Evolutionary conservation across 148 eudicot species (phyloP).

Genomic region (Euryodendron excelsum): DNA sequence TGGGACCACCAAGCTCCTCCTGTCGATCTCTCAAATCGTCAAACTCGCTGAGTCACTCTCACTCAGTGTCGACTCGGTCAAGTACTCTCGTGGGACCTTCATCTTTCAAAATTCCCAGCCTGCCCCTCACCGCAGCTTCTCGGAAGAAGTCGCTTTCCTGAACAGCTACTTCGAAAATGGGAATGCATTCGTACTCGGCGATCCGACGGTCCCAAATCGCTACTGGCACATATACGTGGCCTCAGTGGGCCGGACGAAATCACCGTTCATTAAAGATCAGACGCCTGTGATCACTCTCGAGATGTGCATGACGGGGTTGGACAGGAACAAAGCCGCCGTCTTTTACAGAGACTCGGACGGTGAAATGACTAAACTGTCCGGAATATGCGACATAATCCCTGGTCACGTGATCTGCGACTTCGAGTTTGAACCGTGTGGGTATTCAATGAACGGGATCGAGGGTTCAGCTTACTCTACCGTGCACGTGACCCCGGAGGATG

Average conservation of each 20-base stretch:
- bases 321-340: slow-evolving; percentile 32
- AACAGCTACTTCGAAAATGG: slow-evolving; percentile 43
- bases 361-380: slow-evolving; percentile 47
- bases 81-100: slow-evolving; percentile 64
- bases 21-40: slow-evolving; percentile 47
- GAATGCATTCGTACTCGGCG: slow-evolving; percentile 45
- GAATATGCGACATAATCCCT: slow-evolving; percentile 34
- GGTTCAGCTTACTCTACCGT: slow-evolving; percentile 44
- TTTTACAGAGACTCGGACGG: slow-evolving; percentile 31
- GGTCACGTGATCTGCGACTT: slow-evolving; percentile 50
- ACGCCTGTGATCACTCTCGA: slow-evolving; percentile 21
- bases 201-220: slow-evolving; percentile 28
- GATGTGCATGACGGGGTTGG: slow-evolving; percentile 55
- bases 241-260: not conserved
- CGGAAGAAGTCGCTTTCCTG: slow-evolving; percentile 48
- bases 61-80: slow-evolving; percentile 45
- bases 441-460: slow-evolving; percentile 57
- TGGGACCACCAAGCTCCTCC: slow-evolving; percentile 60
- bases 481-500: slow-evolving; percentile 60
- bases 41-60: slow-evolving; percentile 40
- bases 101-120: slow-evolving; percentile 51
- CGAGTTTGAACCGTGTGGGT: slow-evolving; percentile 61
- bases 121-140: slow-evolving; percentile 61
- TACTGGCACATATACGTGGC: slow-evolving; percentile 50
- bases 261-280: slow-evolving; percentile 9